A percentile compares a stretch with the other conserved stretches of the same genome.
phyloP scores from a whole-genome alignment of 2,329 filamentous ascomycete species.

The Botrytis pseudocinerea region DNA sequence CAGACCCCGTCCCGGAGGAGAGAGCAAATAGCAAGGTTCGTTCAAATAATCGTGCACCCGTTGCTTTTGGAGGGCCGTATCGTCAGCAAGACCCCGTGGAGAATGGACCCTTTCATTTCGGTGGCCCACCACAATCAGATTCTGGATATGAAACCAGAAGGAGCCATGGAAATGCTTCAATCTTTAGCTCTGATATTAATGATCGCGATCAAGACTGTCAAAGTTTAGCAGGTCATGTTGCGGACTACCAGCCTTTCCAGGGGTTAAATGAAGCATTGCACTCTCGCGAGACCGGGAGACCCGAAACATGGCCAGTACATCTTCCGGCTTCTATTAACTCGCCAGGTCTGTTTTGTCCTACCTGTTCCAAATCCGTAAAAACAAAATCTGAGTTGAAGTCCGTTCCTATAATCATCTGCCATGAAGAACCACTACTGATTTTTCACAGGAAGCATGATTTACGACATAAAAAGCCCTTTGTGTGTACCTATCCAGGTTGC shows the following conservation, averaged over 20 bases:
- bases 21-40: slow-evolving; percentile 30
- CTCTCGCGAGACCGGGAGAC: slow-evolving; percentile 28
- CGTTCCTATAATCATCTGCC: slow-evolving; percentile 29
- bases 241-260: slow-evolving; percentile 34
- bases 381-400: slow-evolving; percentile 60
- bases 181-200: slow-evolving; percentile 38
- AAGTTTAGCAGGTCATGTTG: slow-evolving; percentile 33
- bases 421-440: slow-evolving; percentile 30
- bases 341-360: slow-evolving; percentile 41
- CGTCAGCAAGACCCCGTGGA: slow-evolving; percentile 39
- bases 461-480: slow-evolving; percentile 67
- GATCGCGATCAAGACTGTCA: slow-evolving; percentile 39
- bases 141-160: slow-evolving; percentile 42
- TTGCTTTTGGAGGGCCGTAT: slow-evolving; percentile 37
- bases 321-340: slow-evolving; percentile 25
- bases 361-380: slow-evolving; percentile 47
- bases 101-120: slow-evolving; percentile 34
- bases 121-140: slow-evolving; percentile 39
- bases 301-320: slow-evolving; percentile 28
- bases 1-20: slow-evolving; percentile 34
- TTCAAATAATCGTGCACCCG: slow-evolving; percentile 31
- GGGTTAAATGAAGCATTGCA: slow-evolving; percentile 30
- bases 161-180: slow-evolving; percentile 39
- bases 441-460: slow-evolving; percentile 68
- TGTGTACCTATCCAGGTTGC: slow-evolving; percentile 61